Evolutionary conservation across 495 filamentous ascomycete genomes (phyloP), one percentile per base, ranked within the genome.

Genomic region (Aspergillus nanangensis): DNA sequence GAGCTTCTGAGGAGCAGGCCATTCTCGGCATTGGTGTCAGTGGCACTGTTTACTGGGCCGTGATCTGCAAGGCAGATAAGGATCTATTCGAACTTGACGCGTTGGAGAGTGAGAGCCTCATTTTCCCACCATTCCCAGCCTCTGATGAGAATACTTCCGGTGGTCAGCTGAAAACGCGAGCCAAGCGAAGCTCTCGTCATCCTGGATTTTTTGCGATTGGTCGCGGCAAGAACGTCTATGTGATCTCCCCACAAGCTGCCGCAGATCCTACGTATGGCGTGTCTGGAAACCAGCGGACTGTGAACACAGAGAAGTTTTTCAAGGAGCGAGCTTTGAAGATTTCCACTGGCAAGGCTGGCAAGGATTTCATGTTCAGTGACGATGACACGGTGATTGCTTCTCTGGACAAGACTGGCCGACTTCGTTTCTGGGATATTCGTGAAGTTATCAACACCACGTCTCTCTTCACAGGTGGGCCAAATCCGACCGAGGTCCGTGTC

Each of bases 391-490:
- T 88, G 20, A 90, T 99, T 57, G 91, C 91, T 18, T 95, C 93
- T 36, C 81, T 99, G 27, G 94, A 99, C 62, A 97, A 97, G 70
- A 88, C 88, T 44, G 94, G 94, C 14, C 83, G 86, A 44, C 79
- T 97, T 50, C 90, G 92, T 60, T 92, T 99, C 72, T 99, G 94
- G 94, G 94, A 99, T 59, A 85, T 95, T 45, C 83, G 84, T 27
- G 81, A 86, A 32, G 72, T 95, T 25, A 79, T 84, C 0, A 74
- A 81, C 44, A 76, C 72, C 52, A 69, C 71, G 23, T 75, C 72
- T 45, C 77, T 68, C 36, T 82, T 78, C 48, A 63, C 67, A 29
- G 69, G 72, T 43, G 77, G 74, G 21, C 74, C 78, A 32, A 73
- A 63, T 17, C 77, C 76, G 5, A 66, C 83, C 35, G 90, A 96